Base-by-base conservation (phyloP, 768 basidiomycete genomes). In the Pleurotus sapidus region DNA sequence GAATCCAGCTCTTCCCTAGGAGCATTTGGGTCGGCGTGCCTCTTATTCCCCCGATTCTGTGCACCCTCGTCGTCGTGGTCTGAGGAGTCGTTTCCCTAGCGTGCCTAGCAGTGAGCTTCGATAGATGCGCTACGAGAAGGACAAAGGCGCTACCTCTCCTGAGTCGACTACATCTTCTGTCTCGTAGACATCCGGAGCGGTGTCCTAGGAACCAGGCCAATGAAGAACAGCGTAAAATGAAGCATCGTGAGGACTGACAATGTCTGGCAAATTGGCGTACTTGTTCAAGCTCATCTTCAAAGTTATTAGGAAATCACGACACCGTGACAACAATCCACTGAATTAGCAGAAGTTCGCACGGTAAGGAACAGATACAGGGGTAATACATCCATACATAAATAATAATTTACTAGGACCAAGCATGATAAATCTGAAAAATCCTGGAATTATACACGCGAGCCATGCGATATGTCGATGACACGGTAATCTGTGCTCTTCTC, bases 201-300 rank as follows among this genome's bases (percentile, higher is more conserved):
- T 91, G 72, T 95, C 93, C 93, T 96, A 65, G 30, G 55, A 8
- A 56, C 48, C 25, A 20, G 20, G 49, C 4, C 48, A 20, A 3
- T 54, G n/a, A 38, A 25, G 7, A 43, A 37, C 55, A 64, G 58
- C 58, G 55, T 38, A 38, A 58, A 46, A 23, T 27, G 46, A 40
- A 34, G 46, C 51, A 34, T n/a, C 18, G 30, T 50, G 46, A 43
- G 20, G 27, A 79, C 89, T 56, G 64, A 95, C 94, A 57, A 96
- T 95, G 68, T 96, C 93, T n/a, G 94, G 94, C 3, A 96, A 75
- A 66, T 87, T 84, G 9, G 92, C 87, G 67, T 95, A 96, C 68
- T 96, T 96, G 72, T 83, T 84, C 34, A 71, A 73, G 63, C 78
- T 88, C 85, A 87, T 88, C 56, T 56, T 20, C 30, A 11, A 48